A percentile compares a stretch with the other conserved stretches of the same genome.
These are phyloP conservation scores for Plasmodium gaboni DNA, from an alignment of 169 alveolate species.

Conservation along the genomic window DNA sequence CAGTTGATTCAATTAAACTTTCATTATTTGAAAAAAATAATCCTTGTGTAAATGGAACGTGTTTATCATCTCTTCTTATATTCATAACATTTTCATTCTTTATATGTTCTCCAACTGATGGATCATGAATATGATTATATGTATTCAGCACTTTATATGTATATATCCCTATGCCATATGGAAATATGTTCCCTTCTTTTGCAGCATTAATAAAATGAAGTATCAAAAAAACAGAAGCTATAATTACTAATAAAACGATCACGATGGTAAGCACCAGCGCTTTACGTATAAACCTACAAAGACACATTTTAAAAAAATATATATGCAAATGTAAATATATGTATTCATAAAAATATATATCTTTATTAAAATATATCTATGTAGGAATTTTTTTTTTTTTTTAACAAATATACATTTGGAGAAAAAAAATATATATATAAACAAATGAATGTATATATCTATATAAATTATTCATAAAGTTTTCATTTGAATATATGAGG, in stretches of 20 bases:
- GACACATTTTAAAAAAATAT: slow-evolving; percentile 41
- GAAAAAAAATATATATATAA: too few relatives aligned
- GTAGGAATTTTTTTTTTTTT: too few relatives aligned
- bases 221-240: slow-evolving; percentile 30
- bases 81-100: slow-evolving; percentile 5
- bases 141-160: slow-evolving; percentile 38
- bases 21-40: slow-evolving; percentile 55
- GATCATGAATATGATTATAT: slow-evolving; percentile 61
- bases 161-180: slow-evolving; percentile 9
- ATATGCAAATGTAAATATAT: neutral
- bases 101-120: slow-evolving; percentile 9
- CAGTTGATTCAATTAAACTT: slow-evolving; percentile 76
- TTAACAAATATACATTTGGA: too few relatives aligned
- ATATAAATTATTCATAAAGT: too few relatives aligned
- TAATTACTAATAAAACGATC: slow-evolving; percentile 7
- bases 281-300: slow-evolving; percentile 22
- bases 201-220: slow-evolving; percentile 10
- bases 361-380: too few relatives aligned
- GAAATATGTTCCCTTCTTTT: neutral
- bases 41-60: slow-evolving; percentile 81
- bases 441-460: too few relatives aligned
- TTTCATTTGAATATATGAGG: too few relatives aligned
- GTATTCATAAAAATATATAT: neutral
- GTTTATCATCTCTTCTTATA: neutral
- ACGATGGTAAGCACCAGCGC: slow-evolving; percentile 19